Percentiles rank a stretch among this genome's conserved stretches.
These are phyloP conservation scores for Takashimella koratensis DNA, from an alignment of 1,284 basidiomycete species.

Conservation along the genomic window DNA sequence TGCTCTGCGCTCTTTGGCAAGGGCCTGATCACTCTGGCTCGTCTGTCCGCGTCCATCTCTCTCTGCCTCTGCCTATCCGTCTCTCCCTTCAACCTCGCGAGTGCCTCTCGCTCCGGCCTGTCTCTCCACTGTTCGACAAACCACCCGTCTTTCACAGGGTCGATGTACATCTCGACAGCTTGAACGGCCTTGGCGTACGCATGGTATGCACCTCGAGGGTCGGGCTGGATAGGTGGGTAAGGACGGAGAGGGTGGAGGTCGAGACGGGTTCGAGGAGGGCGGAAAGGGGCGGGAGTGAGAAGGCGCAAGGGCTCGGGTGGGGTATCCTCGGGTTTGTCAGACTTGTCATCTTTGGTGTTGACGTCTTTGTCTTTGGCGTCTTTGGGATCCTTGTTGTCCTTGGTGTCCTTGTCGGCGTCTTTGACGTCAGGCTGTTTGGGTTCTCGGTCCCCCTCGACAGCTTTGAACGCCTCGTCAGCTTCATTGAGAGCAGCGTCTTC, in stretches of 20 bases:
- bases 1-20: conserved; percentile 22
- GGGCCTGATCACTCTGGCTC: conserved; percentile 10
- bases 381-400: neutral
- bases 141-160: conserved; percentile 39
- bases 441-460: neutral
- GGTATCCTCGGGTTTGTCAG: conserved; percentile 5
- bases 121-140: conserved; percentile 34
- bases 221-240: conserved; percentile 32
- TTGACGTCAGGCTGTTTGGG: neutral
- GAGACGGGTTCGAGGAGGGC: conserved; percentile 20
- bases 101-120: conserved; percentile 28
- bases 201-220: conserved; percentile 37
- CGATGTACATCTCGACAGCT: conserved; percentile 22
- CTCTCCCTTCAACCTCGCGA: conserved; percentile 29
- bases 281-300: conserved; percentile 21
- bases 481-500: conserved; percentile 5
- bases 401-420: neutral
- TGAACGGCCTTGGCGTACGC: conserved; percentile 30
- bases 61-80: conserved; percentile 16
- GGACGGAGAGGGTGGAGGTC: conserved; percentile 22
- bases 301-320: conserved; percentile 25
- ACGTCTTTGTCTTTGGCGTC: conserved; percentile 1
- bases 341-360: neutral
- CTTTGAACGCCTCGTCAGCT: neutral
- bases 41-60: conserved; percentile 15